Conservation (phyloP, 148 eudicot genomes). For the Vaccinium darrowii region DNA sequence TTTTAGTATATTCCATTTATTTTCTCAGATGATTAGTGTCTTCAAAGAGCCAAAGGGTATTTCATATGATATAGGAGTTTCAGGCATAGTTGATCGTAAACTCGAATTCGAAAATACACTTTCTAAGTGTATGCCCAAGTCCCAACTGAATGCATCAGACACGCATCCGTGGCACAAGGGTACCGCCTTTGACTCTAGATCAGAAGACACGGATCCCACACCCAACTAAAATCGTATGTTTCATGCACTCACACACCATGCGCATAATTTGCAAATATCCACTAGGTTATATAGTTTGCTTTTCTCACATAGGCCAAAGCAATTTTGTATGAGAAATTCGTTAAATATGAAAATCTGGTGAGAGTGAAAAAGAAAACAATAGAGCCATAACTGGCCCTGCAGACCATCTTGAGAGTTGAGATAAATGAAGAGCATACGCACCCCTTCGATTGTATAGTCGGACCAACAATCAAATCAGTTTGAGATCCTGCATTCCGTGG, state of each 20-base stretch:
- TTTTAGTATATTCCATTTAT: background rate
- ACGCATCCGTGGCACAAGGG: background rate
- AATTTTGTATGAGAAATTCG: background rate
- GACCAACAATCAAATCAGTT: conserved; percentile 58
- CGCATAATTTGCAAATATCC: background rate
- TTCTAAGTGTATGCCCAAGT: background rate
- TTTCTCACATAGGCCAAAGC: background rate
- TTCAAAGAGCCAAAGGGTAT: background rate
- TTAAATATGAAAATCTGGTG: background rate
- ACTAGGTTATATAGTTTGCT: background rate
- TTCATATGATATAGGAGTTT: background rate
- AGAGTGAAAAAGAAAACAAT: background rate
- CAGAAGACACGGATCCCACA: no score
- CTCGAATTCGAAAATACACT: background rate
- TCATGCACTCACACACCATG: background rate
- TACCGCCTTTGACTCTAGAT: no score
- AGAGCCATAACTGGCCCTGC: conserved; percentile 4
- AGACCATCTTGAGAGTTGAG: background rate
- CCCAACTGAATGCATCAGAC: background rate
- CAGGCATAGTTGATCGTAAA: background rate
- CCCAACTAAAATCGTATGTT: background rate
- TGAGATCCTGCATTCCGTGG: conserved; percentile 52
- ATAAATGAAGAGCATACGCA: conserved; percentile 28
- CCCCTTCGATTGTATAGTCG: conserved; percentile 58
- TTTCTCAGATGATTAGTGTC: background rate